A percentile compares a stretch with the other conserved stretches of the same genome.
phyloP scores from a whole-genome alignment of 257 asterid species.

The Rubia yunnanensis region DNA sequence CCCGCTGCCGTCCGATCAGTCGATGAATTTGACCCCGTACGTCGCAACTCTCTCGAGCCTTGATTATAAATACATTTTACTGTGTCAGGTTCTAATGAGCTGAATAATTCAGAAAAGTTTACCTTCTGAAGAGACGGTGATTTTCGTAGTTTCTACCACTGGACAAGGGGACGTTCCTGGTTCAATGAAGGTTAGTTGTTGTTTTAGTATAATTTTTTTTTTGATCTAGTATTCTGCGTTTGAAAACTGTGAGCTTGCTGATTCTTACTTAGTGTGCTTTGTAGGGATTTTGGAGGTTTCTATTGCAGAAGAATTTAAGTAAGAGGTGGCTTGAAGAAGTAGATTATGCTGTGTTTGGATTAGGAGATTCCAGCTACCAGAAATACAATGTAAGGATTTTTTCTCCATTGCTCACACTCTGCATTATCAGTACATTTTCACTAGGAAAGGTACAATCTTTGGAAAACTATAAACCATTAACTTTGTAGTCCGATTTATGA shows the following conservation, averaged over 20 bases:
- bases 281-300: conserved; percentile 89
- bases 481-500: not conserved
- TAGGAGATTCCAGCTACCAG: conserved; percentile 99
- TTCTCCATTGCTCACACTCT: conserved; percentile 5
- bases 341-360: conserved; percentile 82
- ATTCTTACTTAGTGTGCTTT: conserved; percentile 18
- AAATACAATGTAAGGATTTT: conserved; percentile 66
- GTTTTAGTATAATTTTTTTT: not conserved
- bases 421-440: not conserved
- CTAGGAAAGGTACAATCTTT: not conserved
- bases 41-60: not conserved
- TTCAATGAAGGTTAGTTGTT: conserved; percentile 65
- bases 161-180: conserved; percentile 98
- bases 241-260: not conserved
- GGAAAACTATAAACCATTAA: not conserved
- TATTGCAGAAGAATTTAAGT: conserved; percentile 67
- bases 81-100: not conserved
- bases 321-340: conserved; percentile 78
- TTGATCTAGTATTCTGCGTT: not conserved
- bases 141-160: conserved; percentile 90
- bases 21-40: conserved; percentile 65
- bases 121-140: conserved; percentile 39
- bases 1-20: conserved; percentile 53
- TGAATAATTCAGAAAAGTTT: conserved; percentile 37
- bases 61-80: not conserved